phyloP scores from a whole-genome alignment of 768 basidiomycete species.

The Lactifluus rugatus region DNA sequence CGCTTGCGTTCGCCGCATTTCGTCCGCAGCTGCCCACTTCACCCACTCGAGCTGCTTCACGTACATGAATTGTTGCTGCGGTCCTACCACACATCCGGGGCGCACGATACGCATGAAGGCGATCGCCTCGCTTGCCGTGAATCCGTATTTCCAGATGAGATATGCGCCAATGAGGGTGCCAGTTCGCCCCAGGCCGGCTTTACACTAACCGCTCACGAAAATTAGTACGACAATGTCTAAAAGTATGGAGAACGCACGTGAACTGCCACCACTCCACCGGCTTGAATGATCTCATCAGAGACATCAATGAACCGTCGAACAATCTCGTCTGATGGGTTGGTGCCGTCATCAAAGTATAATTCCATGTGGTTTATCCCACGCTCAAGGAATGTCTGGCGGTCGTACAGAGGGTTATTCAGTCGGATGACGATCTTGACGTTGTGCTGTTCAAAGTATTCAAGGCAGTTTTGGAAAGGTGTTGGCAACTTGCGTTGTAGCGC shows the following conservation, averaged over 20 bases:
- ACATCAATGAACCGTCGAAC: conserved; percentile 84
- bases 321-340: conserved; percentile 94
- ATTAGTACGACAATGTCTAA: conserved; percentile 11
- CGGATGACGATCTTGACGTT: conserved; percentile 88
- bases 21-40: conserved; percentile 86
- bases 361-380: conserved; percentile 84
- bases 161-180: conserved; percentile 97
- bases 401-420: conserved; percentile 88
- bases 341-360: conserved; percentile 96
- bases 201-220: conserved; percentile 50
- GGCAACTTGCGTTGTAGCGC: conserved; percentile 72
- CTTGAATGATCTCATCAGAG: conserved; percentile 67
- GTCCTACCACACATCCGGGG: conserved; percentile 87
- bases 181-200: conserved; percentile 93
- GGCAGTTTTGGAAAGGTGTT: conserved; percentile 76
- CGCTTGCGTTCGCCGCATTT: conserved; percentile 46
- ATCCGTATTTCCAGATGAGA: conserved; percentile 97
- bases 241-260: conserved; percentile 48
- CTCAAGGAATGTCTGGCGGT: conserved; percentile 68
- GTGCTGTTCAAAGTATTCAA: conserved; percentile 85
- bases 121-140: conserved; percentile 91
- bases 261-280: conserved; percentile 76
- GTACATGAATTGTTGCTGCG: conserved; percentile 92
- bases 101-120: conserved; percentile 97
- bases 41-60: conserved; percentile 90